Evolutionary conservation across 176 grass and related monocot genomes (phyloP), one percentile per base, ranked within the genome.

Genomic region (Carex myosuroides): DNA sequence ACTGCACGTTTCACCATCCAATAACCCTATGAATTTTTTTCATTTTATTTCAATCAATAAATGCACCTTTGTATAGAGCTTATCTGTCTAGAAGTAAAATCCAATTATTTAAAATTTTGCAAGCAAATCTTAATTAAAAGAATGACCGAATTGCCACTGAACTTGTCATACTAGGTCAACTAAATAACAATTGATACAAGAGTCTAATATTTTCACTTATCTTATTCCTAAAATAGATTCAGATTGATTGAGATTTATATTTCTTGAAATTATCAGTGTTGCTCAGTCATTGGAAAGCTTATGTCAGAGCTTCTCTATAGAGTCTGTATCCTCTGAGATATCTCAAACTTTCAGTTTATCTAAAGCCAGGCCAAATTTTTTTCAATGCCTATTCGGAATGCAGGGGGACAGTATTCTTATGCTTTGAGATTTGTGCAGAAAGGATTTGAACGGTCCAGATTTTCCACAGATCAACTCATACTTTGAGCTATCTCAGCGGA

Each of bases 1-100:
- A 98, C 95, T 17, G 95, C 95, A 50, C 95, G 90, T 33, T 98
- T 98, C 72, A 98, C 92, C 92, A 98, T 98, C 95, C 95, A 98
- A 87, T 98, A 98, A 53, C 95, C 92, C 95, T 98, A 63, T 3
- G 12, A 42, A 60, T 80, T 39, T 18, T 18, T 81, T 80, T 52
- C 29, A 61, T 61, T 80, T 24, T 11, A 64, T 52, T 26, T 18
- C 12, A 42, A 50, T 59, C 55, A 46, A 26, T 58, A 57, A 68
- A 75, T 84, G 17, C 48, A 65, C 4, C 17, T 26, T 63, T 60
- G 21, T 61, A 12, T 13, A 39, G 30, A 13, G n/a, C 44, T 73
- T 52, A 11, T n/a, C 1, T n/a, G n/a, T 60, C 17, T 21, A 20
- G 18, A 13, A 65, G 11, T 33, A 66, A 66, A 62, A 66, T 16